These are phyloP conservation scores for Aureobasidium melanogenum DNA, from an alignment of 2,329 filamentous ascomycete genomes.

Conservation along the genomic window DNA sequence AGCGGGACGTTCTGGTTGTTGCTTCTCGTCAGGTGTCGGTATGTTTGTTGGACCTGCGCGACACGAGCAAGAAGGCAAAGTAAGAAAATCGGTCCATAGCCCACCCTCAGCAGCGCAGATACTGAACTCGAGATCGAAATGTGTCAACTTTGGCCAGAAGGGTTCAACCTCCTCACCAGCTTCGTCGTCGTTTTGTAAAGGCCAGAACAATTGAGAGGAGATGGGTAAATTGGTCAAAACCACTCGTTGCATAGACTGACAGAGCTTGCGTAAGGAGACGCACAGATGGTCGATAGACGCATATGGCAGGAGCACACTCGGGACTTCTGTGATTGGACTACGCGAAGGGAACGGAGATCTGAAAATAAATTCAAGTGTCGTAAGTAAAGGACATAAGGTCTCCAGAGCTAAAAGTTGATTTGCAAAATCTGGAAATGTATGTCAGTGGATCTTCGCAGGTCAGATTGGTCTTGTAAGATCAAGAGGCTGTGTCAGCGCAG, in stretches of 20 bases:
- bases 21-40: too few species aligned
- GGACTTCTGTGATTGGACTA: background rate
- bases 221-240: background rate
- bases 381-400: background rate
- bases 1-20: too few species aligned
- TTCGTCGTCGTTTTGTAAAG: background rate
- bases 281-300: background rate
- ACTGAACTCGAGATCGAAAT: background rate
- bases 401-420: background rate
- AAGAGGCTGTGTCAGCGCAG: too few species aligned
- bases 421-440: background rate
- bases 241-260: background rate
- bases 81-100: background rate
- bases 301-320: background rate
- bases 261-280: background rate
- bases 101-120: background rate
- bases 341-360: background rate
- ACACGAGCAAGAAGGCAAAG: background rate
- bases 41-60: too few species aligned
- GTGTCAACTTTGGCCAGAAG: background rate
- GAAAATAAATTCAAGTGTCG: background rate
- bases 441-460: background rate
- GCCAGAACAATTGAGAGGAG: background rate
- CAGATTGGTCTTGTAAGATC: too few species aligned
- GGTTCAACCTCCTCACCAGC: background rate